Percentiles rank a stretch among this genome's conserved stretches.
Evolutionary conservation across 805 yeast genomes (phyloP).

Genomic region (Yarrowia hollandica): DNA sequence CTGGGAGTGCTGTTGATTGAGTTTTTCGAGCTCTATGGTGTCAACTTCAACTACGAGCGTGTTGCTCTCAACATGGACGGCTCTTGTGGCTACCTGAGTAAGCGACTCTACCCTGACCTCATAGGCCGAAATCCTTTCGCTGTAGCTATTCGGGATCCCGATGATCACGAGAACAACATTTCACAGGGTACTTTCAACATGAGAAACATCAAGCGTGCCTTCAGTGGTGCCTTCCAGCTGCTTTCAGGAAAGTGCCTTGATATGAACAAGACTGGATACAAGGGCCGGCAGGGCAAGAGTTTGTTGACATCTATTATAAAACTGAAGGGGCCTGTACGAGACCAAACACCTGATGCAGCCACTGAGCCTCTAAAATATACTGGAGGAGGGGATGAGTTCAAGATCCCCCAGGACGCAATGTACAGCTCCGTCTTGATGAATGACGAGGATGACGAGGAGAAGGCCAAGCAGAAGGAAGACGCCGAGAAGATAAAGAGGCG

Average conservation of each 20-base stretch:
- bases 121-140: conserved; percentile 57
- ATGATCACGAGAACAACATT: conserved; percentile 78
- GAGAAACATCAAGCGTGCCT: conserved; percentile 76
- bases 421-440: conserved; percentile 9
- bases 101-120: conserved; percentile 54
- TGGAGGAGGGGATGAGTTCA: conserved; percentile 11
- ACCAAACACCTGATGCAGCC: conserved; percentile 36
- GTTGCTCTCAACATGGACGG: conserved; percentile 69
- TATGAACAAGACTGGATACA: conserved; percentile 63
- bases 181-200: conserved; percentile 82
- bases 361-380: conserved; percentile 53
- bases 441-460: conserved; percentile 16
- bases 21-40: conserved; percentile 89
- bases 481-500: not conserved
- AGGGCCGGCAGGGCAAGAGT: conserved; percentile 66
- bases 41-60: conserved; percentile 79
- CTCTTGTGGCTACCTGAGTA: conserved; percentile 58
- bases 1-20: conserved; percentile 85
- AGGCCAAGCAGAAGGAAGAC: conserved; percentile 2
- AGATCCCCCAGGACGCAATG: conserved; percentile 18
- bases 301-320: conserved; percentile 78
- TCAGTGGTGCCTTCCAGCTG: conserved; percentile 83
- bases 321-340: conserved; percentile 71
- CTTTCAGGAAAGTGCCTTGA: conserved; percentile 74
- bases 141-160: conserved; percentile 84